These are phyloP conservation scores for Chamaecyparis obtusa DNA, from an alignment of 75 land plant genomes.

Conservation along the genomic window DNA sequence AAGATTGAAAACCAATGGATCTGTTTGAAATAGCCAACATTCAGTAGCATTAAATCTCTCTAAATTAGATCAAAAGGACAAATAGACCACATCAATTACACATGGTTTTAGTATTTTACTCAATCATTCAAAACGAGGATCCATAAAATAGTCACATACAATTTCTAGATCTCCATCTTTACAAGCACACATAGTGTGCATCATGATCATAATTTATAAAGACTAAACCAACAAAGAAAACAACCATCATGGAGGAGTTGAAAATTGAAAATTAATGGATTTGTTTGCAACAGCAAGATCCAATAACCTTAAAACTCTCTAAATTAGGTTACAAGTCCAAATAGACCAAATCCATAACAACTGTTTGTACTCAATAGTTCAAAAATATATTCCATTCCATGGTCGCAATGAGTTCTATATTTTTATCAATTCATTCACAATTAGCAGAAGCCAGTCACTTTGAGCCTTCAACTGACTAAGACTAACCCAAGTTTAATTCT, in stretches of 20 bases:
- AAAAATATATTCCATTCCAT: not conserved
- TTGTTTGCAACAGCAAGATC: conserved; percentile 34
- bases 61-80: not conserved
- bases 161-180: conserved; percentile 94
- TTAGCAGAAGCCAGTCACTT: not conserved
- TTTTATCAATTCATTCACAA: conserved; percentile 5
- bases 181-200: conserved; percentile 95
- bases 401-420: not conserved
- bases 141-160: not conserved
- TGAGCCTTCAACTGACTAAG: not conserved
- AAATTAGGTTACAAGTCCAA: not conserved
- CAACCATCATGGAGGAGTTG: conserved; percentile 99
- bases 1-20: conserved; percentile 99
- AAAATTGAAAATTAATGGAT: conserved; percentile 98
- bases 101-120: not conserved
- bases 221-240: conserved; percentile 95
- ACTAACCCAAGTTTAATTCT: not conserved
- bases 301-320: not conserved
- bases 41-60: not conserved
- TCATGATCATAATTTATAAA: conserved; percentile 98
- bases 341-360: not conserved
- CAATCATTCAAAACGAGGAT: no score
- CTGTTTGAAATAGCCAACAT: conserved; percentile 36
- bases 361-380: not conserved
- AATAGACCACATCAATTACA: not conserved